Conservation (phyloP, 495 filamentous ascomycete species). For the Aspergillus cavernicola region DNA sequence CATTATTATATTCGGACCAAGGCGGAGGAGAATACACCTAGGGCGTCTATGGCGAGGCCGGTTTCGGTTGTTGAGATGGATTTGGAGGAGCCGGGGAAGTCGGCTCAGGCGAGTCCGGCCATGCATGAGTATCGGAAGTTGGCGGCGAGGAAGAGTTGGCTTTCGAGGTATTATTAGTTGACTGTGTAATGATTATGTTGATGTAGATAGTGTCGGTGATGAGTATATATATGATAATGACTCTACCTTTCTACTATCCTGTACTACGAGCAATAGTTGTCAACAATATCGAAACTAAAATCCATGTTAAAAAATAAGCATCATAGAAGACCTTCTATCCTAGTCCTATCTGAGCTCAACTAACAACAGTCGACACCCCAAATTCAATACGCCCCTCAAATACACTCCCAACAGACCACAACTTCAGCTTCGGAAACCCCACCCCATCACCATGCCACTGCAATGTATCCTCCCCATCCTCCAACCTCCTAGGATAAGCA, state of each 20-base stretch:
- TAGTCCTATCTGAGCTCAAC: no score
- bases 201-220: not conserved
- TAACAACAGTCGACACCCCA: not conserved
- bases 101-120: conserved; percentile 23
- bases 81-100: conserved; percentile 16
- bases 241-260: no score
- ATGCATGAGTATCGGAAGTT: conserved; percentile 32
- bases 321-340: no score
- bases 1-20: conserved; percentile 39
- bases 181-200: not conserved
- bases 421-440: conserved; percentile 46
- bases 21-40: conserved; percentile 20
- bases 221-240: not conserved
- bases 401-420: conserved; percentile 30
- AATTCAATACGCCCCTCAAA: conserved; percentile 1
- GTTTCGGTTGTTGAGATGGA: conserved; percentile 16
- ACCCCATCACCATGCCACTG: conserved; percentile 33
- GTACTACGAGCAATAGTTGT: no score
- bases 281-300: no score
- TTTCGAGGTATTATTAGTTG: conserved; percentile 28
- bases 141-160: conserved; percentile 22
- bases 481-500: conserved; percentile 53
- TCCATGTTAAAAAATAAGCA: no score
- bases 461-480: conserved; percentile 32
- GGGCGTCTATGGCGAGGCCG: not conserved